A percentile compares a stretch with the other conserved stretches of the same genome.
These are phyloP conservation scores for Chaetomiaceae sp. DNA, from an alignment of 2,329 filamentous ascomycete species.

Conservation along the genomic window DNA sequence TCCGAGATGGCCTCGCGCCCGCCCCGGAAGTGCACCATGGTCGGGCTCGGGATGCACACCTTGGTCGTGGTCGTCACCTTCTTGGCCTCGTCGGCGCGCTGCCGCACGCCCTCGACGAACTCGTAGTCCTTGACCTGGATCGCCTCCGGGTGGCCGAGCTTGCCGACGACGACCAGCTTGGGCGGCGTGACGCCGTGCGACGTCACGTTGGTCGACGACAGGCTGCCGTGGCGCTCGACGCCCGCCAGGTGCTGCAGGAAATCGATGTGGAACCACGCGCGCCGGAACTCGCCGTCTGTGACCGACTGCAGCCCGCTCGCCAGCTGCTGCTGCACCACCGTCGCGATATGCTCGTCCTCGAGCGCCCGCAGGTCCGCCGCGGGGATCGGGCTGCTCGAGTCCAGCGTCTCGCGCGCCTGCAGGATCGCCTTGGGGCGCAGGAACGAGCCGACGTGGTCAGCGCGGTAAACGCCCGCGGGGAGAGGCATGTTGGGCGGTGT, in stretches of 20 bases:
- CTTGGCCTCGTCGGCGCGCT: slow-evolving; percentile 23
- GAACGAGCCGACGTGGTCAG: slow-evolving; percentile 52
- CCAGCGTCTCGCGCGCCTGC: slow-evolving; percentile 42
- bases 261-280: slow-evolving; percentile 53
- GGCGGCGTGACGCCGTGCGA: slow-evolving; percentile 48
- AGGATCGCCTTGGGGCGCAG: slow-evolving; percentile 46
- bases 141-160: slow-evolving; percentile 45
- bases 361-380: slow-evolving; percentile 41
- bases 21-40: slow-evolving; percentile 56
- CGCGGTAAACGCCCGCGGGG: slow-evolving; percentile 39
- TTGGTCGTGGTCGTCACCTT: slow-evolving; percentile 32
- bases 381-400: slow-evolving; percentile 34
- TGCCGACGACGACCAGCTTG: slow-evolving; percentile 47
- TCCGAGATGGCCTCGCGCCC: slow-evolving; percentile 47
- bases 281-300: slow-evolving; percentile 52
- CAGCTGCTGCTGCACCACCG: slow-evolving; percentile 44
- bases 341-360: slow-evolving; percentile 44
- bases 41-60: slow-evolving; percentile 52
- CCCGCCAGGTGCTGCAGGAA: slow-evolving; percentile 50
- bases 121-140: slow-evolving; percentile 53
- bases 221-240: slow-evolving; percentile 44
- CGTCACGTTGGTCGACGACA: slow-evolving; percentile 38
- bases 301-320: slow-evolving; percentile 43
- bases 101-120: slow-evolving; percentile 39
- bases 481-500: slow-evolving; percentile 31